These are phyloP conservation scores for Kluyveromyces aestuarii DNA, from an alignment of 805 yeast species.

Conservation along the genomic window DNA sequence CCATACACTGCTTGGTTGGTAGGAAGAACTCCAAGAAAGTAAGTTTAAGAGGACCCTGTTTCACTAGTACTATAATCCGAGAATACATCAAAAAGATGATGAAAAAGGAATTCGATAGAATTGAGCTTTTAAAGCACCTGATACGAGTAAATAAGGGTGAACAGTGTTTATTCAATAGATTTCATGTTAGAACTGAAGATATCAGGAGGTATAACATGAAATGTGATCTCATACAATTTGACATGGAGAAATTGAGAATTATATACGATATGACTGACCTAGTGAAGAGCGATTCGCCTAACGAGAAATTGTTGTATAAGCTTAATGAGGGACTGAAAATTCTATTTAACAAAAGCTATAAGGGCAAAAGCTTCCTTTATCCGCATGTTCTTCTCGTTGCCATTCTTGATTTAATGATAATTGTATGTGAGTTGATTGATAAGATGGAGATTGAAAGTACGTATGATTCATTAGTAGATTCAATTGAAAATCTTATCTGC, in stretches of 20 bases:
- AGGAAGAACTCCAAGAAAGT: background rate
- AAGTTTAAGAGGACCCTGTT: background rate
- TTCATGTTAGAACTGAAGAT: constrained; percentile 5
- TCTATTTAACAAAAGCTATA: constrained; percentile 3
- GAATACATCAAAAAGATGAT: background rate
- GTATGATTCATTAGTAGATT: background rate
- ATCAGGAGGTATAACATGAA: constrained; percentile 7
- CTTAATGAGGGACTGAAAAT: constrained; percentile 6
- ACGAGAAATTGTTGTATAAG: constrained; percentile 5
- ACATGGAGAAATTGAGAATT: constrained; percentile 2
- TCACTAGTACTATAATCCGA: background rate
- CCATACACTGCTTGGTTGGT: no score
- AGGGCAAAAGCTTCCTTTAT: constrained; percentile 3
- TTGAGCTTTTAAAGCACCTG: constrained; percentile 9
- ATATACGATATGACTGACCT: constrained; percentile 3
- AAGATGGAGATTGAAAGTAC: background rate
- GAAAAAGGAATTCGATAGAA: background rate
- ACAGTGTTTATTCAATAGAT: constrained; percentile 10
- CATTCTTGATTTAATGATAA: constrained; percentile 5
- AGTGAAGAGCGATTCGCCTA: background rate
- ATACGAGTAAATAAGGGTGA: constrained; percentile 7
- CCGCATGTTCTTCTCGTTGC: constrained; percentile 4
- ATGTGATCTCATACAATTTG: constrained; percentile 2
- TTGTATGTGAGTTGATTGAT: constrained; percentile 4
- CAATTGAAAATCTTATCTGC: background rate